Percentiles rank a stretch among this genome's conserved stretches.
These are phyloP conservation scores for Stylosanthes scabra DNA, from an alignment of 331 rosid genomes.

Conservation along the genomic window DNA sequence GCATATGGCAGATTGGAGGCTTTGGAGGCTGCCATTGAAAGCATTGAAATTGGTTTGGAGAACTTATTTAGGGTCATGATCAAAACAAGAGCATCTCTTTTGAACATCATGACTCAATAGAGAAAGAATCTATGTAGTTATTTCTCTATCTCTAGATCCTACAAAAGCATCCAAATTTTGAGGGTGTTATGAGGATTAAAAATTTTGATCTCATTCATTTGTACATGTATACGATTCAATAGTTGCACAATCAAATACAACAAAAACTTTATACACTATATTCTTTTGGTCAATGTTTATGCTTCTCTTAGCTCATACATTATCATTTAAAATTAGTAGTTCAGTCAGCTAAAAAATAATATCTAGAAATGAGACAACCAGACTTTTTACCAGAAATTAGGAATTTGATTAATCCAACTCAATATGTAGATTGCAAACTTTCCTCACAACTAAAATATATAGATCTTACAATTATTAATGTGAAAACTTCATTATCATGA, in stretches of 20 bases:
- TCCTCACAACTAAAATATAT: too few relatives aligned
- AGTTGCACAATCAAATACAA: constrained; percentile 14
- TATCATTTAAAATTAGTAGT: too few relatives aligned
- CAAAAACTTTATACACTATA: not conserved
- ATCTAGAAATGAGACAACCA: too few relatives aligned
- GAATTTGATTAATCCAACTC: not conserved
- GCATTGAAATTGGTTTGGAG: constrained; percentile 55
- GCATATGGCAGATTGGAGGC: constrained; percentile 43
- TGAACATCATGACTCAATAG: constrained; percentile 64
- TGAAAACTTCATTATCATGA: too few relatives aligned
- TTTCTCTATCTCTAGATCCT: not conserved
- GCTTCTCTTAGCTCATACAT: too few relatives aligned
- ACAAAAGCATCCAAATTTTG: constrained; percentile 44
- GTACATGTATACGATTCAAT: not conserved
- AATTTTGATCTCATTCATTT: not conserved
- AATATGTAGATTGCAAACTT: too few relatives aligned
- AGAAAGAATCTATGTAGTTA: not conserved
- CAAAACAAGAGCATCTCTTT: constrained; percentile 58
- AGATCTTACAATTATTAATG: not conserved
- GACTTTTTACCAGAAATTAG: not conserved
- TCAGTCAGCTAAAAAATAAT: too few relatives aligned
- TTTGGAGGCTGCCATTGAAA: constrained; percentile 53
- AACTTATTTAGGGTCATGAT: constrained; percentile 59
- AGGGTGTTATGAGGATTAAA: constrained; percentile 42
- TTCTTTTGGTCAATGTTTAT: not conserved